Evolutionary conservation across 1,284 basidiomycete genomes (phyloP).

Genomic region (Lentinula novae-zelandiae): DNA sequence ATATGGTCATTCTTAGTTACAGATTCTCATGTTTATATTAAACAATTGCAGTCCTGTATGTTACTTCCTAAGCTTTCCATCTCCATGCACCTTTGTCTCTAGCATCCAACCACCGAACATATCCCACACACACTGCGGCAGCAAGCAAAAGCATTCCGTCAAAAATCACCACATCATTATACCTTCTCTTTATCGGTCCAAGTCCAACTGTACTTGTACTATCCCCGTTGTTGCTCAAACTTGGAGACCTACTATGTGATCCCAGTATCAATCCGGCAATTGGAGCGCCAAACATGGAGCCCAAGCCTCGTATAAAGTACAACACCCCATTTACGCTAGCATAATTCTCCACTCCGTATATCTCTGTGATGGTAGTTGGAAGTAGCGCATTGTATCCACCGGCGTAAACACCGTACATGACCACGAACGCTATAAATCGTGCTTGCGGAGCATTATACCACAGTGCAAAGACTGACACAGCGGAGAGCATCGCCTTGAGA

Average conservation of each 20-base stretch:
- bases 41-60: too few species aligned
- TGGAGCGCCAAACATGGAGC: slow-evolving; percentile 36
- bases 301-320: slow-evolving; percentile 39
- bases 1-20: too few species aligned
- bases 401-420: slow-evolving; percentile 36
- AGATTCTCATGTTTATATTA: too few species aligned
- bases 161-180: slow-evolving; percentile 36
- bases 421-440: slow-evolving; percentile 34
- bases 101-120: slow-evolving; percentile 42
- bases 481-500: slow-evolving; percentile 33
- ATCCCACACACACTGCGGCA: slow-evolving; percentile 36
- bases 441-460: slow-evolving; percentile 36
- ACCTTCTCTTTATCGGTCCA: slow-evolving; percentile 25
- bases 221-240: slow-evolving; percentile 5
- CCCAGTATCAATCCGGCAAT: slow-evolving; percentile 39
- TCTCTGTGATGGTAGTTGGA: slow-evolving; percentile 39
- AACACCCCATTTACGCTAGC: slow-evolving; percentile 37
- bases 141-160: slow-evolving; percentile 34
- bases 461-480: slow-evolving; percentile 37
- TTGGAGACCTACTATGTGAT: slow-evolving; percentile 24
- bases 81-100: slow-evolving; percentile 36
- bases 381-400: slow-evolving; percentile 42
- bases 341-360: slow-evolving; percentile 40
- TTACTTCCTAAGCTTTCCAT: slow-evolving; percentile 31
- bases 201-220: not conserved